These are phyloP conservation scores for Plantago rigida DNA, from an alignment of 305 asterid species.

Conservation along the genomic window DNA sequence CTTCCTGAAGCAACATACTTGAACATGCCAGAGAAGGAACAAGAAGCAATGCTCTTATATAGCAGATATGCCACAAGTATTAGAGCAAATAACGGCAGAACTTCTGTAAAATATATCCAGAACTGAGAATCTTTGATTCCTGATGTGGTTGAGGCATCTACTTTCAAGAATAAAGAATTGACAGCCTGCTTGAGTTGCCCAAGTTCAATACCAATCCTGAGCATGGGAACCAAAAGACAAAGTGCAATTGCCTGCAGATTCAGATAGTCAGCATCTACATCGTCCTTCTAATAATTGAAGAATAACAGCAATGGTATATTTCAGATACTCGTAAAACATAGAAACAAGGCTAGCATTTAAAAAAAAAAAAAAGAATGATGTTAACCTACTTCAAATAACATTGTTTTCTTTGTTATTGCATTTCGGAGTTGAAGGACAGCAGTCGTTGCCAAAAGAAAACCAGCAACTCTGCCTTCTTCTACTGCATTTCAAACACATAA, in stretches of 20 bases:
- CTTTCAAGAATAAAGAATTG: constrained; percentile 46
- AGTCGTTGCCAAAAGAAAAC: constrained; percentile 82
- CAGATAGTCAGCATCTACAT: constrained; percentile 17
- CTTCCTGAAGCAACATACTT: constrained; percentile 52
- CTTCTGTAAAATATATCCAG: constrained; percentile 46
- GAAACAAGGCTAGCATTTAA: background rate
- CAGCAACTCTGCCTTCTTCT: constrained; percentile 93
- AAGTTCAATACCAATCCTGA: constrained; percentile 67
- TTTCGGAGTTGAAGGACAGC: constrained; percentile 58
- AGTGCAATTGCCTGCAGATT: constrained; percentile 58
- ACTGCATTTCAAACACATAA: constrained; percentile 41
- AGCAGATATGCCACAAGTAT: constrained; percentile 45
- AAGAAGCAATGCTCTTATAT: constrained; percentile 40
- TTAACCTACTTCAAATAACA: constrained; percentile 57
- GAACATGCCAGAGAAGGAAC: constrained; percentile 40
- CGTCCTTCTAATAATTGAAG: background rate
- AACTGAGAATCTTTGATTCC: constrained; percentile 43
- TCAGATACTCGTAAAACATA: constrained; percentile 6
- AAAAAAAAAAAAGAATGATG: background rate
- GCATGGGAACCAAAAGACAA: constrained; percentile 63
- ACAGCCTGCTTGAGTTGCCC: constrained; percentile 59
- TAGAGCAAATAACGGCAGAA: constrained; percentile 54
- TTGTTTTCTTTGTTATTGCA: constrained; percentile 48
- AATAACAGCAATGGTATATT: constrained; percentile 4
- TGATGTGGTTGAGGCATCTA: constrained; percentile 46